Evolutionary conservation across 176 grass and related monocot species (phyloP).

Genomic region (Zizania latifolia): DNA sequence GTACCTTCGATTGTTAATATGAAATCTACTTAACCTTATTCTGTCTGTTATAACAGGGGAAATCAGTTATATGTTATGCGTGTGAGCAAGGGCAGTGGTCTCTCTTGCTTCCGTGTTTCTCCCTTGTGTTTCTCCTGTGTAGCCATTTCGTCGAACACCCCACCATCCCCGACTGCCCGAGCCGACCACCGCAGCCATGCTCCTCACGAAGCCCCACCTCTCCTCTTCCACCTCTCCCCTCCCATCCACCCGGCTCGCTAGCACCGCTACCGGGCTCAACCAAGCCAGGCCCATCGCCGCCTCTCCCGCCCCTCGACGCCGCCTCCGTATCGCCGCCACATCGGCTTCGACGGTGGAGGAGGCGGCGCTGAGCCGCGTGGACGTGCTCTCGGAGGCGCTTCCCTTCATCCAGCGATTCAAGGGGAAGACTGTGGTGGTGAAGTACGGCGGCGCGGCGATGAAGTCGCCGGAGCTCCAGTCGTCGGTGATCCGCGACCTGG

Average conservation of each 20-base stretch:
- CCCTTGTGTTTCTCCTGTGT: not conserved
- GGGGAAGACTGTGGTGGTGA: constrained; percentile 73
- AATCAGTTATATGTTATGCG: not conserved
- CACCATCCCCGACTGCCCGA: not conserved
- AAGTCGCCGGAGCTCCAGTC: constrained; percentile 53
- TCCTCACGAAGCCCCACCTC: constrained; percentile 26
- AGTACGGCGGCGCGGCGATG: constrained; percentile 75
- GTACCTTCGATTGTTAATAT: no score
- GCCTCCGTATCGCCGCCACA: constrained; percentile 23
- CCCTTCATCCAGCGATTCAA: constrained; percentile 75
- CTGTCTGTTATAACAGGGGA: no score
- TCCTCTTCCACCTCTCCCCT: not conserved
- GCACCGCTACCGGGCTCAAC: not conserved
- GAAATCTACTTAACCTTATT: no score
- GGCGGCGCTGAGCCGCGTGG: constrained; percentile 24
- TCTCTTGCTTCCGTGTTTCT: no score
- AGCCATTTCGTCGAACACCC: constrained; percentile 31
- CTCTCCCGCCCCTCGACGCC: not conserved
- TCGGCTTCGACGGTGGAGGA: not conserved
- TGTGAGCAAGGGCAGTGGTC: not conserved
- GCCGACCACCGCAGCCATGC: constrained; percentile 21
- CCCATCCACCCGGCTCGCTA: not conserved
- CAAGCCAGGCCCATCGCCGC: not conserved
- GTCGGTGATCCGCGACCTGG: constrained; percentile 63
- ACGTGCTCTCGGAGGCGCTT: constrained; percentile 71